Evolutionary conservation across 2,329 filamentous ascomycete species (phyloP), one percentile per base, ranked within the genome.

Genomic region (Plenodomus biglobosus): DNA sequence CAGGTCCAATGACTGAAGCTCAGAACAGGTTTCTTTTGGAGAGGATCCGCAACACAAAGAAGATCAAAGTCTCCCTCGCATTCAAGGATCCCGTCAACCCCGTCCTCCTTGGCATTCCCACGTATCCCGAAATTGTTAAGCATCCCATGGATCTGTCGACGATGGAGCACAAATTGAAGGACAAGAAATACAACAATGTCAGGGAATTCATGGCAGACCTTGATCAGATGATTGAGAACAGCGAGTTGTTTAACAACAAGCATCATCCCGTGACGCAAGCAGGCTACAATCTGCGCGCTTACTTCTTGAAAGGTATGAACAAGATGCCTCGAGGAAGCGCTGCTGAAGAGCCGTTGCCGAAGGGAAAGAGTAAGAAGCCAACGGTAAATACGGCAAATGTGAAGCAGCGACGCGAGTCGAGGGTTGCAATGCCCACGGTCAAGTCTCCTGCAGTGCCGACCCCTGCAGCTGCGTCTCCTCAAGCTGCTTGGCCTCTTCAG

Each of bases 61-160:
- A 95, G 73, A 92, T 90, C 39, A 90, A 92, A 68, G 84, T 86
- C 50, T 89, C 92, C 1, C 74, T 75, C 6, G 82, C 86, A 45
- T 97, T 96, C 75, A 80, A 84, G 55, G 80, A 85, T 36, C 86
- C 94, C 0, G 94, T 97, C 7, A 81, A 89, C 67, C 82, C 80
- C 34, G 76, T 92, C 19, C 89, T 87, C 72, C 81, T 96, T 35
- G 78, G 76, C 21, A 84, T 97, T 35, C 90, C 89, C 45, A 85
- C 84, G 1, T 88, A 90, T 54, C 88, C 87, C 55, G 76, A 82
- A 1, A 78, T 86, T 30, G 85, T 97, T 58, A 82, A 85, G 32
- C 80, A 86, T 22, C 92, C 92, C 0, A 92, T 95, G 78, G 92
- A 97, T 70, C 80, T 99, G 32, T 79, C 81, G 34, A 86, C 86